Conservation (phyloP, 257 asterid genomes). For the Fraxinus pennsylvanica region DNA sequence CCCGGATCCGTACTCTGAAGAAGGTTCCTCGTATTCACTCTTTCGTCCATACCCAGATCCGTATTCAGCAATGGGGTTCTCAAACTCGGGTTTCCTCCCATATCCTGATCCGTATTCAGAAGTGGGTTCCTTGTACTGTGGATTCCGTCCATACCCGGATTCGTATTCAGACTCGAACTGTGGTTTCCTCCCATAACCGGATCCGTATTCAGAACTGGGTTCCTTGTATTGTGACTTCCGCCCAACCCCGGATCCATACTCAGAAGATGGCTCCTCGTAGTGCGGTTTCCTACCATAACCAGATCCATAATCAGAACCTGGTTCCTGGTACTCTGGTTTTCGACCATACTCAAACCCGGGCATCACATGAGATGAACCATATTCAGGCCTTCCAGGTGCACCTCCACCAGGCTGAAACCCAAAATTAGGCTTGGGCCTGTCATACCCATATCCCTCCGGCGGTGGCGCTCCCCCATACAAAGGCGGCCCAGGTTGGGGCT, state of each 20-base stretch:
- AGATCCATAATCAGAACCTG: slow-evolving; percentile 31
- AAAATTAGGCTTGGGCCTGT: not conserved
- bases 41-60: too few relatives aligned
- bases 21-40: not conserved
- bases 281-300: slow-evolving; percentile 32
- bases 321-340: slow-evolving; percentile 30
- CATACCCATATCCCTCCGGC: not conserved
- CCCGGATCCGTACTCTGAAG: slow-evolving; percentile 31
- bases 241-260: slow-evolving; percentile 33
- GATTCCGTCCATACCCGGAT: slow-evolving; percentile 30
- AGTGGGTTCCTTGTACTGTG: slow-evolving; percentile 4
- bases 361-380: slow-evolving; percentile 17
- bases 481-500: slow-evolving; percentile 52
- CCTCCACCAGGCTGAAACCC: slow-evolving; percentile 31
- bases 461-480: slow-evolving; percentile 27
- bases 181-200: slow-evolving; percentile 37
- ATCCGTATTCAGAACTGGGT: slow-evolving; percentile 26
- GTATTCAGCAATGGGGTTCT: too few relatives aligned
- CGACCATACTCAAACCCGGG: slow-evolving; percentile 41
- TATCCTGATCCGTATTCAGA: slow-evolving; percentile 32
- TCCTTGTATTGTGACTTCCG: slow-evolving; percentile 12
- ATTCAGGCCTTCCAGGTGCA: slow-evolving; percentile 18
- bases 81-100: not conserved
- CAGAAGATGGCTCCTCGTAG: slow-evolving; percentile 26
- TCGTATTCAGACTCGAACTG: slow-evolving; percentile 33